Evolutionary conservation across 2,329 filamentous ascomycete species (phyloP).

Genomic region (Myriosclerotinia curreyana): DNA sequence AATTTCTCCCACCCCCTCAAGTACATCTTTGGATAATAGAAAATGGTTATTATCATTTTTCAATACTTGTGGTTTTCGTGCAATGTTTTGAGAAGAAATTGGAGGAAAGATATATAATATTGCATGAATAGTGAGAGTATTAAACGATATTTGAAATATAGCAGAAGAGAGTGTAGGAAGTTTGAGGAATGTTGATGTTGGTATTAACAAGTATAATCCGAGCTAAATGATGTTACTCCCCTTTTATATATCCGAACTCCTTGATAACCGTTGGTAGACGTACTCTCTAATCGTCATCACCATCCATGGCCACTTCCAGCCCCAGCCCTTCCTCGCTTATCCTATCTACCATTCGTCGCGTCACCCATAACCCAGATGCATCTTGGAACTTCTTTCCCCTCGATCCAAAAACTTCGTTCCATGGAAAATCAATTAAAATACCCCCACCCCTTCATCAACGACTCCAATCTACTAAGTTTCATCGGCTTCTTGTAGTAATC

Average conservation of each 20-base stretch:
- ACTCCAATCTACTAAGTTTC: slow-evolving; percentile 15
- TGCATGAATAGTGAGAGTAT: too few relatives aligned
- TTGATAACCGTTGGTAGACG: too few relatives aligned
- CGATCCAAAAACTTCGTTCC: neutral
- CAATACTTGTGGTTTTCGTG: too few relatives aligned
- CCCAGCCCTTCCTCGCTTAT: neutral
- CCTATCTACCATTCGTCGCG: neutral
- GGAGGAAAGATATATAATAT: too few relatives aligned
- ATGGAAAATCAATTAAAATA: neutral
- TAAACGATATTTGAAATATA: too few relatives aligned
- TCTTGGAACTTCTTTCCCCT: neutral
- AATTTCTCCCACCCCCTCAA: too few relatives aligned
- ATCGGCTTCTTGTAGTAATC: slow-evolving; percentile 54
- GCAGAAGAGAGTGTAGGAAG: too few relatives aligned
- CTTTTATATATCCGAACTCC: neutral
- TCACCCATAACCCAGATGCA: neutral
- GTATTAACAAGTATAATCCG: neutral
- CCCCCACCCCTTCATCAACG: slow-evolving; percentile 15
- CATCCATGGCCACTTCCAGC: neutral
- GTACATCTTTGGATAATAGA: too few relatives aligned
- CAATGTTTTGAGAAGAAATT: too few relatives aligned
- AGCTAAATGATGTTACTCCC: neutral
- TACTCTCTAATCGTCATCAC: neutral
- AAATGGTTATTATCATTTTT: too few relatives aligned
- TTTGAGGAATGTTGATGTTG: neutral